Conservation (phyloP, 225 moss, liverwort and hornwort genomes). For the Marchantia paleacea region DNA sequence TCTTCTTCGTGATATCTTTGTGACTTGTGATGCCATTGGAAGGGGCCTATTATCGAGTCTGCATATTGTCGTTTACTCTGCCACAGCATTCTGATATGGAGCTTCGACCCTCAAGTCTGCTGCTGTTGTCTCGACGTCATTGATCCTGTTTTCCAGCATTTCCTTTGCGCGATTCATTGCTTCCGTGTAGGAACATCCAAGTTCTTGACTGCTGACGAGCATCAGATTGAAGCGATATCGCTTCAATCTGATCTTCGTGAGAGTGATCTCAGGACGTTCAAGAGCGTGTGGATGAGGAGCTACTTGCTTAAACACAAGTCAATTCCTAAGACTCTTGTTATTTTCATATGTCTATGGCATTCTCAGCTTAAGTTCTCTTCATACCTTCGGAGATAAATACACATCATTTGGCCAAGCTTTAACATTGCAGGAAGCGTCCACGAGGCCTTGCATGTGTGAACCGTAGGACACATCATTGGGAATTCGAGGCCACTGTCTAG, state of each 20-base stretch:
- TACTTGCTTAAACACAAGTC: no score
- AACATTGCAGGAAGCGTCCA: slow-evolving; percentile 4
- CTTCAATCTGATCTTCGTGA: no score
- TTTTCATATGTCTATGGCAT: no score
- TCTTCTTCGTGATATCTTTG: neutral
- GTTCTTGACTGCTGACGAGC: slow-evolving; percentile 13
- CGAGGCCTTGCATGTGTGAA: slow-evolving; percentile 11
- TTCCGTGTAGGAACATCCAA: slow-evolving; percentile 7
- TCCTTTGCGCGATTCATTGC: neutral
- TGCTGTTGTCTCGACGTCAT: slow-evolving; percentile 10
- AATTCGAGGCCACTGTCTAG: neutral
- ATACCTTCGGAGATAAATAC: slow-evolving; percentile 22
- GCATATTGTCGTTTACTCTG: slow-evolving; percentile 11
- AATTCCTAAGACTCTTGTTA: no score
- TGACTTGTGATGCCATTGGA: slow-evolving; percentile 7
- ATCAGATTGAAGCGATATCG: slow-evolving; percentile 11
- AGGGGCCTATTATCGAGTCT: slow-evolving; percentile 8
- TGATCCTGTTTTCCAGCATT: slow-evolving; percentile 10
- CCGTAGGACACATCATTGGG: slow-evolving; percentile 17
- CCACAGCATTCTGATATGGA: neutral
- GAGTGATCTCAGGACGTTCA: neutral
- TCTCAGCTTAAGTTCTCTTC: no score
- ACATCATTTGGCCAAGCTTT: slow-evolving; percentile 20
- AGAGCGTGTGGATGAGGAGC: neutral
- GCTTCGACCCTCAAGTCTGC: slow-evolving; percentile 3